Evolutionary conservation across 2,329 filamentous ascomycete species (phyloP), one percentile per base, ranked within the genome.

Genomic region (Cladobotryum mycophilum): DNA sequence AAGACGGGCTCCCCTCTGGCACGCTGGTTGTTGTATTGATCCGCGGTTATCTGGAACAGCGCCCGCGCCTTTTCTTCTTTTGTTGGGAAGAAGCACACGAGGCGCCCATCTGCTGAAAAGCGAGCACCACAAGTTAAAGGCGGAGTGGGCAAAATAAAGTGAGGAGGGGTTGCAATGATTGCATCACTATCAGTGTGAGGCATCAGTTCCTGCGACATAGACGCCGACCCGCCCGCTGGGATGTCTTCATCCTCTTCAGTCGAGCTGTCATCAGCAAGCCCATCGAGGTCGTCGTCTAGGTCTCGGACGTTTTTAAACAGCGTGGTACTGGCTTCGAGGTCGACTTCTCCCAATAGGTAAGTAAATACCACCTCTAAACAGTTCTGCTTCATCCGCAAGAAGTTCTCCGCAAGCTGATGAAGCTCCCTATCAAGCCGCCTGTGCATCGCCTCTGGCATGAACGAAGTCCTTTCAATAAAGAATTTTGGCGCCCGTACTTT

Each of bases 201-300:
- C 41, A 73, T 75, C 18, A 84, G 69, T 56, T 84, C 81, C 55
- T 83, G 80, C 6, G 81, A 84, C 77, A 84, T 80, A 48, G 78
- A 76, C 12, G 75, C 76, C 8, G 76, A 79, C 15, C 74, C 76
- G 3, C 76, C 76, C 2, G 74, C 64, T 1, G 74, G 73, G 11
- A 79, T 76, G 20, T 76, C 73, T 42, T 73, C 73, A 37, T 90
- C 88, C 18, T 91, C 88, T 56, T 91, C 88, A 60, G 88, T 95
- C 3, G 89, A 96, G 57, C 88, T 92, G 56, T 93, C 89, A 51
- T 88, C 86, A 30, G 73, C 77, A 35, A 82, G 66, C 3, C 70
- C 80, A 52, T 77, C 79, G 5, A 80, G 61, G 43, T 76, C 74
- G 60, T 81, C 76, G 48, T 80, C 81, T 7, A 82, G 66, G 56